These are phyloP conservation scores for Paratrimastix pyriformis DNA, from an alignment of 78 protist genomes.

Conservation along the genomic window DNA sequence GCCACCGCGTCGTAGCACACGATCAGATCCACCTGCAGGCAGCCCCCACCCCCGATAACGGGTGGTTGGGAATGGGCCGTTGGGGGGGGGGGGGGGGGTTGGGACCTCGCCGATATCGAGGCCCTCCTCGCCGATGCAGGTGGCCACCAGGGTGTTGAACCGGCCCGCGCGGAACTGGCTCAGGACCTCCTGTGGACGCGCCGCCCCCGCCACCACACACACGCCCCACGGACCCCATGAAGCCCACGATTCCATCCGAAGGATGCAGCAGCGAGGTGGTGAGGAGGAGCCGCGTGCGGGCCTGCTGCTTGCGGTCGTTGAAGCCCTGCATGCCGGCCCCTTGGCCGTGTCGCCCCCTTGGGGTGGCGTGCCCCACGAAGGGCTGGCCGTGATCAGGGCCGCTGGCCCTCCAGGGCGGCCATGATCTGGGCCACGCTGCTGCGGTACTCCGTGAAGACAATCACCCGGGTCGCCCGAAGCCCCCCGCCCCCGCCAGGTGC, in stretches of 20 bases:
- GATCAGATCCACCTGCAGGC: slow-evolving; percentile 77
- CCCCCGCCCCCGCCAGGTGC: too few species aligned
- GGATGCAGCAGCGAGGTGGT: too few species aligned
- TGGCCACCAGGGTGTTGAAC: slow-evolving; percentile 72
- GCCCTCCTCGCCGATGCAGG: slow-evolving; percentile 89
- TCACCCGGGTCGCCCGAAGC: slow-evolving; percentile 46
- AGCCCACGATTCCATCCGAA: too few species aligned
- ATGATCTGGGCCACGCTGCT: slow-evolving; percentile 33
- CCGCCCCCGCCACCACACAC: too few species aligned
- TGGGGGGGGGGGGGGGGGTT: too few species aligned
- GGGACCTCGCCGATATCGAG: slow-evolving; percentile 49
- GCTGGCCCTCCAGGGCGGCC: neutral
- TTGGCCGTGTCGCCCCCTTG: neutral
- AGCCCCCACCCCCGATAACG: slow-evolving; percentile 10
- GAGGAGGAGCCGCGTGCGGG: too few species aligned
- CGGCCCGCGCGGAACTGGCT: slow-evolving; percentile 49
- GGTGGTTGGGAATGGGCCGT: too few species aligned
- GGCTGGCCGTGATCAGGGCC: too few species aligned
- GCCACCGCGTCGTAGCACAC: slow-evolving; percentile 62
- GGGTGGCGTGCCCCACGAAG: neutral
- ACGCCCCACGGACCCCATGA: too few species aligned
- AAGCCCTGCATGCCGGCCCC: neutral
- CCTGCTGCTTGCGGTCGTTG: neutral
- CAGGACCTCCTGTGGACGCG: slow-evolving; percentile 32
- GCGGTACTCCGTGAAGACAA: slow-evolving; percentile 51